Evolutionary conservation across 2,329 filamentous ascomycete species (phyloP).

Genomic region (Xylaria sp.): DNA sequence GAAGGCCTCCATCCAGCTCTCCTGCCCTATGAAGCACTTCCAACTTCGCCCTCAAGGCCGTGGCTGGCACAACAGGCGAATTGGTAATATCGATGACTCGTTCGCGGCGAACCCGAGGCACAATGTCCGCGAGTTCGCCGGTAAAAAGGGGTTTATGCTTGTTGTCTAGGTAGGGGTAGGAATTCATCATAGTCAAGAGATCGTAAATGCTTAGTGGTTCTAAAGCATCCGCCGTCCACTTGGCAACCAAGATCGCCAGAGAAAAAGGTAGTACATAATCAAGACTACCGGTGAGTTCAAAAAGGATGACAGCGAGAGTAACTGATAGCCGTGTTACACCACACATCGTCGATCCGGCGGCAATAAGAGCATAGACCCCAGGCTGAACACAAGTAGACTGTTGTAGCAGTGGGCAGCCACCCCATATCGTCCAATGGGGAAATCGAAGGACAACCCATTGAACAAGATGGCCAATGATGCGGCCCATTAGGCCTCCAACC

Average conservation of each 20-base stretch:
- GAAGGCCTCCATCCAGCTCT: slow-evolving; percentile 90
- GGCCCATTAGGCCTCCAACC: slow-evolving; percentile 89
- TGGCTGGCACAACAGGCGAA: slow-evolving; percentile 82
- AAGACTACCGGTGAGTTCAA: slow-evolving; percentile 93
- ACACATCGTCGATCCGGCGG: slow-evolving; percentile 97
- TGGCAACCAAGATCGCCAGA: slow-evolving; percentile 89
- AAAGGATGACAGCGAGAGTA: slow-evolving; percentile 92
- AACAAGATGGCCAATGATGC: slow-evolving; percentile 84
- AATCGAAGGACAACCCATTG: slow-evolving; percentile 83
- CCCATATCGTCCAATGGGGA: slow-evolving; percentile 78
- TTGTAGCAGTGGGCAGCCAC: slow-evolving; percentile 74
- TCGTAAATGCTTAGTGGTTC: slow-evolving; percentile 97
- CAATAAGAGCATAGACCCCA: slow-evolving; percentile 95
- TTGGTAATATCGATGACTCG: slow-evolving; percentile 88
- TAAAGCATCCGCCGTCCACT: slow-evolving; percentile 96
- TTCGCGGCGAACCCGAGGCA: slow-evolving; percentile 77
- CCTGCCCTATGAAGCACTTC: slow-evolving; percentile 84
- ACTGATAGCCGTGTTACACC: slow-evolving; percentile 94
- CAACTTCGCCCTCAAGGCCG: slow-evolving; percentile 80
- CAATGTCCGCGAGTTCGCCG: slow-evolving; percentile 86
- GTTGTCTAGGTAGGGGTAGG: slow-evolving; percentile 96
- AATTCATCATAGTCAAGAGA: slow-evolving; percentile 94
- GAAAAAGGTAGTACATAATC: slow-evolving; percentile 97
- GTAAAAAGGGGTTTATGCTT: slow-evolving; percentile 94
- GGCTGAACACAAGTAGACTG: slow-evolving; percentile 90